Evolutionary conservation across 2,329 filamentous ascomycete species (phyloP), one percentile per base, ranked within the genome.

Genomic region (Colletotrichum sp.): DNA sequence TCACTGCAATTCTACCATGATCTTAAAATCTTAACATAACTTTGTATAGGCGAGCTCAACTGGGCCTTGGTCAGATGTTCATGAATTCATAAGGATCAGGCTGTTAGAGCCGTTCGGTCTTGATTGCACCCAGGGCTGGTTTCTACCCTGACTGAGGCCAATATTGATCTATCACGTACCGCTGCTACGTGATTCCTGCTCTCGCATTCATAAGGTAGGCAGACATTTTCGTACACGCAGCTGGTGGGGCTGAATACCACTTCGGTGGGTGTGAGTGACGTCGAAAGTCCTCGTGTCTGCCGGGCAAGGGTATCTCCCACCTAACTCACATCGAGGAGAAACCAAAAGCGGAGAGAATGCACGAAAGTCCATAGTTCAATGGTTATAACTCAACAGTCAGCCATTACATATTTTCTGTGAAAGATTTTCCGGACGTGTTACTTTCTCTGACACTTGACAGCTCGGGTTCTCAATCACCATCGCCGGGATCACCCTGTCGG

Each of bases 291-390:
- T n/a, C 44, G 44, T 52, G 6, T 52, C n/a, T 52, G 44, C 39
- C 5, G 39, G 39, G 18, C 39, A n/a, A 48, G 9, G 39, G 39
- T 18, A 12, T 9, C 18, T 48, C 18, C 8, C 5, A 8, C 8
- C 9, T 10, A 44, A n/a, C 39, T 44, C 44, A 13, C 44, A 3
- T 52, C n/a, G 6, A 52, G 10, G 10, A 52, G 44, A 22, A n/a
- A 52, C 10, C 44, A 52, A 22, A 13, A 5, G 39, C 39, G 9
- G 18, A 48, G 18, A 48, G 39, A 48, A 18, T 10, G 8, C 3
- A 3, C 1, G 18, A 0, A 44, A n/a, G 9, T 12, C 5, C 5
- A n/a, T 3, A 12, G 9, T 48, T 0, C 9, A 7, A 4, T n/a
- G 9, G 3, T 2, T n/a, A 3, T n/a, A 2, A 52, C 2, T 22